Evolutionary conservation across 192 early-diverging fungal species (phyloP).

Genomic region (Phlyctochytrium arcticum): DNA sequence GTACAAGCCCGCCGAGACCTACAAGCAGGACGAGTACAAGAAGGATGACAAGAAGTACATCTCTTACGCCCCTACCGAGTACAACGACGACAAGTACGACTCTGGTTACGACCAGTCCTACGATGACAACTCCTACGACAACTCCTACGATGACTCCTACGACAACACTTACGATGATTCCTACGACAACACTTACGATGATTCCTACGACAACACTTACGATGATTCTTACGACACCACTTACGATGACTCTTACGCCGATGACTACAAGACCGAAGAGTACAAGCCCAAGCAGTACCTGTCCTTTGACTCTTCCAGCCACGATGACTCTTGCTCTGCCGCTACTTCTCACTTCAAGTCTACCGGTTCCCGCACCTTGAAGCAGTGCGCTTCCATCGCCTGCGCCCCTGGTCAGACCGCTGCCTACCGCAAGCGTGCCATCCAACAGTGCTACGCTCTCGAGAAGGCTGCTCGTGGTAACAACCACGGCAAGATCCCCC

Average conservation of each 20-base stretch:
- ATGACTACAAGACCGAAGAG: background rate
- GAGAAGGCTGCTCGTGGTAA: slow-evolving; percentile 17
- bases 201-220: background rate
- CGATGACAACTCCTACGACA: background rate
- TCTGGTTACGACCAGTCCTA: background rate
- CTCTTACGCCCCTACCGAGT: background rate
- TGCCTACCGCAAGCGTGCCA: slow-evolving; percentile 8
- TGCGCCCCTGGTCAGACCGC: slow-evolving; percentile 11
- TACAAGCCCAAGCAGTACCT: background rate
- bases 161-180: background rate
- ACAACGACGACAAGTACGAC: background rate
- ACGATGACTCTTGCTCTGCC: slow-evolving; percentile 2
- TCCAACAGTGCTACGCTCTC: slow-evolving; percentile 17
- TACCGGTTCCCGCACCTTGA: slow-evolving; percentile 17
- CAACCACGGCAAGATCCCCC: slow-evolving; percentile 13
- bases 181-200: background rate
- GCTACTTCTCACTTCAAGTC: slow-evolving; percentile 3
- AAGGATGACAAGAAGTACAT: background rate
- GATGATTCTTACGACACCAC: background rate
- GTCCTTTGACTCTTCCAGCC: background rate
- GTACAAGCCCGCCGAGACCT: background rate
- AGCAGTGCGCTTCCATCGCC: slow-evolving; percentile 19
- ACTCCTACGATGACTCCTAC: background rate
- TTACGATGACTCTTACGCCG: background rate
- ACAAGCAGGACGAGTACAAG: background rate